Conservation (phyloP, 2,329 filamentous ascomycete species). For the Monosporascus sp. region DNA sequence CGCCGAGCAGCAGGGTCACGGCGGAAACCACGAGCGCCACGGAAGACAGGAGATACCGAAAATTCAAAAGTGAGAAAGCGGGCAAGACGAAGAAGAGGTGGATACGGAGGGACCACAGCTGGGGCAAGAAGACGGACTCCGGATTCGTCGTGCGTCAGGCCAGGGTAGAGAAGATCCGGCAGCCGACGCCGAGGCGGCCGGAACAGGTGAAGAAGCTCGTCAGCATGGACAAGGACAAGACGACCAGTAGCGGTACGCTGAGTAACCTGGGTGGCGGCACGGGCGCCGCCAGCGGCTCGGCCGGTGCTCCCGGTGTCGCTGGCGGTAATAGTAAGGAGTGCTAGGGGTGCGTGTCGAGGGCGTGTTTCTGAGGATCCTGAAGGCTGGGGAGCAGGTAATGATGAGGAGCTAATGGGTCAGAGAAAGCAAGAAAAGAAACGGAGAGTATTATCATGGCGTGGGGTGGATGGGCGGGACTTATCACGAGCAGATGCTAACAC, state of each 20-base stretch:
- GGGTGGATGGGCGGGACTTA: no score
- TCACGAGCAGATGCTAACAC: no score
- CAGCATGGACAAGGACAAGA: constrained; percentile 28
- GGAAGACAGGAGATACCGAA: background rate
- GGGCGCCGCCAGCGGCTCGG: constrained; percentile 6
- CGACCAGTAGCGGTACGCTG: constrained; percentile 11
- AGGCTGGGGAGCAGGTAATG: no score
- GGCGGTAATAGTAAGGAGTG: background rate
- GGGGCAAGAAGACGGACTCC: constrained; percentile 25
- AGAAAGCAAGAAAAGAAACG: no score
- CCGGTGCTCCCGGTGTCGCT: background rate
- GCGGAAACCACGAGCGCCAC: background rate
- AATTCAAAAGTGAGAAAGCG: background rate
- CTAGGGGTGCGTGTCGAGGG: no score
- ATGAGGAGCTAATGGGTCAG: no score
- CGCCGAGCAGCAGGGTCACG: constrained; percentile 13
- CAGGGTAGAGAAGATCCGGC: constrained; percentile 20
- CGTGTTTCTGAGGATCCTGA: no score
- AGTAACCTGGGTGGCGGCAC: constrained; percentile 2
- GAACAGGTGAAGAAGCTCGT: constrained; percentile 26
- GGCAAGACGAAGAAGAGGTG: constrained; percentile 5
- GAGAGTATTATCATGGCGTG: no score
- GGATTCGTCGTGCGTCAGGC: constrained; percentile 27
- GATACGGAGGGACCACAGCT: constrained; percentile 13
- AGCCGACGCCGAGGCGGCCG: constrained; percentile 24